Percentiles rank a stretch among this genome's conserved stretches.
These are phyloP conservation scores for Agarophyton chilense DNA, from an alignment of 23 red algal genomes.

Conservation along the genomic window DNA sequence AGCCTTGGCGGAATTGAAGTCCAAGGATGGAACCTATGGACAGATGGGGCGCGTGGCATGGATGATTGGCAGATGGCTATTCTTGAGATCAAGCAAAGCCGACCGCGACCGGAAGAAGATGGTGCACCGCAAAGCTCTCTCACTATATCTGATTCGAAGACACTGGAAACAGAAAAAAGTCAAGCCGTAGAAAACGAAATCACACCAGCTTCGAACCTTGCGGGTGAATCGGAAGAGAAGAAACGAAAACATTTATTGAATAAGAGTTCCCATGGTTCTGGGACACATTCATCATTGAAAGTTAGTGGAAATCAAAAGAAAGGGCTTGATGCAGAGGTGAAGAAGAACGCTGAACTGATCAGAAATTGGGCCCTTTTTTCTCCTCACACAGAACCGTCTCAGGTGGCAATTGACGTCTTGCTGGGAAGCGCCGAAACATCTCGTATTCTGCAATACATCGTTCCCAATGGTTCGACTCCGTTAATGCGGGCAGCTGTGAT, in stretches of 20 bases:
- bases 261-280: neutral
- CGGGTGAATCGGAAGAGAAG: neutral
- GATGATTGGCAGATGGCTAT: neutral
- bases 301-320: neutral
- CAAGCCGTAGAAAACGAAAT: neutral
- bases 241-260: neutral
- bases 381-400: conserved; percentile 26
- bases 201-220: neutral
- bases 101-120: neutral
- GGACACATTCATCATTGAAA: too few relatives aligned
- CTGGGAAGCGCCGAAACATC: neutral
- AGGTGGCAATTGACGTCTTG: neutral
- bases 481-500: conserved; percentile 31
- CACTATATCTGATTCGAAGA: neutral
- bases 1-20: neutral
- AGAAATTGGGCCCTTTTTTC: conserved; percentile 33
- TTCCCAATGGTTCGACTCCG: neutral
- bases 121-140: neutral
- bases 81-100: neutral
- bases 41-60: neutral
- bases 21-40: conserved; percentile 1
- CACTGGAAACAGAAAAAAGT: too few relatives aligned
- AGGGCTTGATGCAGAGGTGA: neutral
- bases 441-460: conserved; percentile 7
- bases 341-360: neutral